Evolutionary conservation across 345 rosid genomes (phyloP), one percentile per base, ranked within the genome.

Genomic region (Trapa incisa): DNA sequence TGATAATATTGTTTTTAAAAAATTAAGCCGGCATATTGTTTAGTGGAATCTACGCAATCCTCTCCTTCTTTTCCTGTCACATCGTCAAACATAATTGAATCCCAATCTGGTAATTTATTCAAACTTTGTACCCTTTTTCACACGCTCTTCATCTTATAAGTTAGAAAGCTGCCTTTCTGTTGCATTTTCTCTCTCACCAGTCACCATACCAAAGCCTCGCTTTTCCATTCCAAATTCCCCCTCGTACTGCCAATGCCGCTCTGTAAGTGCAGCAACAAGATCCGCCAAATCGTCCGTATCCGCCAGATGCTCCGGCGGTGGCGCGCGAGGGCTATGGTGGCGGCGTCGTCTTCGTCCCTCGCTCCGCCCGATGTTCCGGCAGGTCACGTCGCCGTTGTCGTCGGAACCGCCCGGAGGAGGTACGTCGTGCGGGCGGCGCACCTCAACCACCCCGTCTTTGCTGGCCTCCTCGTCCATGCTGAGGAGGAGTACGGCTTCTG

Each of bases 401-500:
- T 91, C 2, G 99, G 97, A 0, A 67, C 42, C 56, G 77, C 78
- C 37, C 71, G 75, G 43, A 79, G 74, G 67, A 76, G 96, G 75
- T 94, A 83, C 61, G 71, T 94, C 53, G 86, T 94, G 1, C 95
- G 88, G 0, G 90, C 91, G 17, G 81, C 88, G 68, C 77, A 82
- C 83, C 88, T 94, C 15, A 91, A 94, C 78, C 95, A 91, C 73
- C 99, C 97, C 1, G 80, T 87, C 48, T 91, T 94, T 78, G 72
- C 75, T 60, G 71, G 74, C 0, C 87, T 94, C n/a, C 85, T 94
- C 37, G 78, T 79, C 6, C 78, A 79, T 29, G 88, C 96, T 15
- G 99, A 90, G 75, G 99, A 94, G 68, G 95, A 84, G 81, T 90
- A 80, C 72, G 99, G 99, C 0, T 94, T 91, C 87, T 64, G 67